Evolutionary conservation across 106 monocot species (phyloP).

Genomic region (Platanthera zijinensis): DNA sequence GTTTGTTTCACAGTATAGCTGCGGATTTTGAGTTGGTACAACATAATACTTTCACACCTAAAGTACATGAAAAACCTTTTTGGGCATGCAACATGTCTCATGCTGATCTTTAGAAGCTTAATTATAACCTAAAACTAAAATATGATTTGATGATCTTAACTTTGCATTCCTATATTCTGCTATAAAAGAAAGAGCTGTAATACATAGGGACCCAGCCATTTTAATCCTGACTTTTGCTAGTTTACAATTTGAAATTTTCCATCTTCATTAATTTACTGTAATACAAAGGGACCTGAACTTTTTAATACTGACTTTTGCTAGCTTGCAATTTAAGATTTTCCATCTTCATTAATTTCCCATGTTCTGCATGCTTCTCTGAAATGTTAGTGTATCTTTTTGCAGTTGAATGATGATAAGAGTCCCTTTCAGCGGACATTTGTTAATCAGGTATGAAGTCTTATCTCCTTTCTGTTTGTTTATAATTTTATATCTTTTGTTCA

Average conservation of each 20-base stretch:
- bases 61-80: too few relatives aligned
- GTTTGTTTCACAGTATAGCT: too few relatives aligned
- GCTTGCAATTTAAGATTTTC: background rate
- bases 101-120: background rate
- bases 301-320: background rate
- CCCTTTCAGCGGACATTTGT: slow-evolving; percentile 96
- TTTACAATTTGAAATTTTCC: background rate
- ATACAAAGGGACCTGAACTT: background rate
- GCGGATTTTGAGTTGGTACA: too few relatives aligned
- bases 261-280: background rate
- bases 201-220: background rate
- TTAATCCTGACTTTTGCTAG: background rate
- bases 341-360: background rate
- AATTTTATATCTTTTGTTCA: background rate
- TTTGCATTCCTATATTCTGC: background rate
- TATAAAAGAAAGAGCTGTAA: background rate
- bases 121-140: background rate
- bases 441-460: slow-evolving; percentile 55
- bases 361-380: background rate
- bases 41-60: too few relatives aligned
- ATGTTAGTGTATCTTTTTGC: slow-evolving; percentile 16
- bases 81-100: too few relatives aligned
- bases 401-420: slow-evolving; percentile 96
- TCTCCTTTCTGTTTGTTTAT: background rate
- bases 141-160: background rate